Evolutionary conservation across 139 green algal species (phyloP).

Genomic region (Deuterostichococcus epilithicus): DNA sequence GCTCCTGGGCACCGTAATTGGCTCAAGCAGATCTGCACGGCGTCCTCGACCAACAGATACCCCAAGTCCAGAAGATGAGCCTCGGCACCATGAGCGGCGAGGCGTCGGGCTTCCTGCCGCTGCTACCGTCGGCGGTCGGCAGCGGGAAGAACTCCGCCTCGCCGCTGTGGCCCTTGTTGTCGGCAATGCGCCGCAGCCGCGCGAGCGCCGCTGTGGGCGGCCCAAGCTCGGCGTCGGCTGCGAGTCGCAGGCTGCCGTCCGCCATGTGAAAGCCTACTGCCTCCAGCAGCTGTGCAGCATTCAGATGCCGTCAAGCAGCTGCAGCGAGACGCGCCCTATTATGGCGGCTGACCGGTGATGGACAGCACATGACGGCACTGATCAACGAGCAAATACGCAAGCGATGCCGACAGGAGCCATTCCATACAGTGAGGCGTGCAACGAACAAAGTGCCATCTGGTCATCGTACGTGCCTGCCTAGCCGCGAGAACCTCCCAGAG

Average conservation of each 20-base stretch:
- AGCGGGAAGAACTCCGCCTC: background rate
- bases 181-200: slow-evolving; percentile 7
- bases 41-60: too few species aligned
- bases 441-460: too few species aligned
- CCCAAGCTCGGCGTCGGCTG: slow-evolving; percentile 8
- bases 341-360: too few species aligned
- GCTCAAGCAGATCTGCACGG: too few species aligned
- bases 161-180: slow-evolving; percentile 25
- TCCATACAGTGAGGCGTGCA: too few species aligned
- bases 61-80: too few species aligned
- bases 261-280: slow-evolving; percentile 11
- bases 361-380: too few species aligned
- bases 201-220: background rate
- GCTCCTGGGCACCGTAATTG: too few species aligned
- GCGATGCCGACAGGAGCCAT: too few species aligned
- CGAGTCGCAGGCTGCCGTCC: slow-evolving; percentile 6
- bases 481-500: slow-evolving; percentile 23
- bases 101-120: background rate
- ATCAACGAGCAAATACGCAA: too few species aligned
- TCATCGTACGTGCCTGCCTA: background rate
- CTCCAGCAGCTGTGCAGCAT: slow-evolving; percentile 8
- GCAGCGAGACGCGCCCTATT: too few species aligned
- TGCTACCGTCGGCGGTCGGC: slow-evolving; percentile 6
- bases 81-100: slow-evolving; percentile 1
- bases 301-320: too few species aligned